Percentiles rank a stretch among this genome's conserved stretches.
Conservation (phyloP, 2,329 filamentous ascomycete genomes). For the Dendrostoma leiphaemia region DNA sequence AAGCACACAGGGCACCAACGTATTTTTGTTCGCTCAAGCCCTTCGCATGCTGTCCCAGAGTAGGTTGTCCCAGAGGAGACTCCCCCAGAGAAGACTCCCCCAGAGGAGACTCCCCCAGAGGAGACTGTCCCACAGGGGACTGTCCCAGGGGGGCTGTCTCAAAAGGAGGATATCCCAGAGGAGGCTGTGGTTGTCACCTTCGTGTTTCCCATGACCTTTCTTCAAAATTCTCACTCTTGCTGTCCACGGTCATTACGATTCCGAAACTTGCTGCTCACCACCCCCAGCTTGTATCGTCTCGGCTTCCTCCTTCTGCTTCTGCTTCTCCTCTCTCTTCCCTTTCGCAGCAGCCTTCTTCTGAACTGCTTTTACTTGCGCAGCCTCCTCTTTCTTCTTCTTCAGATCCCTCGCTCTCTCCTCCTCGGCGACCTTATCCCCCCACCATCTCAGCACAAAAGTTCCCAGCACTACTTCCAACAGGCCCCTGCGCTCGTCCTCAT, state of each 20-base stretch:
- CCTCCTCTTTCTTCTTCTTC: slow-evolving; percentile 6
- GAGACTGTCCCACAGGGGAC: no score
- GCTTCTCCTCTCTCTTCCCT: slow-evolving; percentile 1
- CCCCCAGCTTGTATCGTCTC: neutral
- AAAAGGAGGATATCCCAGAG: no score
- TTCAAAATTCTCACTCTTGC: neutral
- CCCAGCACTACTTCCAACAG: slow-evolving; percentile 16
- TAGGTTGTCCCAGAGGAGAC: no score
- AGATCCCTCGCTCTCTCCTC: slow-evolving; percentile 8
- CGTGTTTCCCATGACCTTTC: no score
- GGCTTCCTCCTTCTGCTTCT: neutral
- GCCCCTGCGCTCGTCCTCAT: slow-evolving; percentile 11
- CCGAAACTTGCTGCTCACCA: neutral
- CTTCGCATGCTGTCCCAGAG: no score
- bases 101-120: no score
- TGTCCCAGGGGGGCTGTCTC: no score
- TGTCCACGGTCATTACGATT: neutral
- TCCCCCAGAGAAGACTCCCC: no score
- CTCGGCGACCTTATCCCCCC: slow-evolving; percentile 9
- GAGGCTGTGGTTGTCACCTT: no score
- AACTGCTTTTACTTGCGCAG: slow-evolving; percentile 6
- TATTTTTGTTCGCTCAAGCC: no score
- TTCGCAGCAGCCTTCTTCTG: slow-evolving; percentile 3
- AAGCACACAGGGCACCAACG: no score
- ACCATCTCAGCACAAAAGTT: slow-evolving; percentile 16